Conservation (phyloP, 306 rosid genomes). For the Trifolium pratense region DNA sequence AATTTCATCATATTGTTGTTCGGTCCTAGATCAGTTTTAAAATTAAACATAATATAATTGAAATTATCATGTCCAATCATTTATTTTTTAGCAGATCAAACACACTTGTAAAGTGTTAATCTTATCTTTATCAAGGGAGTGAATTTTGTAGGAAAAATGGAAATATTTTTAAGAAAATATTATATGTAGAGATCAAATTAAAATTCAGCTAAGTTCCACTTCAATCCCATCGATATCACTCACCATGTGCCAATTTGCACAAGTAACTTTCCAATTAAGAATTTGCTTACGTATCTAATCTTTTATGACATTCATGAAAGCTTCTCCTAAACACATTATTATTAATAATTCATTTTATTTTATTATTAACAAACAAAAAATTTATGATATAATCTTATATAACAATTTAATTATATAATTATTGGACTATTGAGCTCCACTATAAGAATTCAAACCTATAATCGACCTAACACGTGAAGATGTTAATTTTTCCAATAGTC, state of each 20-base stretch:
- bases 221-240: neutral
- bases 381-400: neutral
- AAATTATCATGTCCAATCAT: too few species aligned
- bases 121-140: too few species aligned
- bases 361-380: neutral
- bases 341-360: constrained; percentile 12
- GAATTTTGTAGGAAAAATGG: too few species aligned
- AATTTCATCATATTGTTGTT: too few species aligned
- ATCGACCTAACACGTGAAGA: constrained; percentile 52
- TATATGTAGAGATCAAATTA: too few species aligned
- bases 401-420: too few species aligned
- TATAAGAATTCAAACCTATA: constrained; percentile 32
- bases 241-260: neutral
- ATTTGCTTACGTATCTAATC: neutral
- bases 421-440: constrained; percentile 32
- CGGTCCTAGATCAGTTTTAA: too few species aligned
- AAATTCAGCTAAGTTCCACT: too few species aligned
- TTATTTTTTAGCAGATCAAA: too few species aligned
- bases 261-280: neutral
- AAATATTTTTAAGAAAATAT: too few species aligned
- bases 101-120: too few species aligned
- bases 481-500: constrained; percentile 21
- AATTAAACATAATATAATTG: too few species aligned
- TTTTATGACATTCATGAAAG: neutral
- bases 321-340: neutral